A percentile compares a stretch with the other conserved stretches of the same genome.
phyloP scores from a whole-genome alignment of 352 stramenopile genomes.

The Plasmopara muralis region DNA sequence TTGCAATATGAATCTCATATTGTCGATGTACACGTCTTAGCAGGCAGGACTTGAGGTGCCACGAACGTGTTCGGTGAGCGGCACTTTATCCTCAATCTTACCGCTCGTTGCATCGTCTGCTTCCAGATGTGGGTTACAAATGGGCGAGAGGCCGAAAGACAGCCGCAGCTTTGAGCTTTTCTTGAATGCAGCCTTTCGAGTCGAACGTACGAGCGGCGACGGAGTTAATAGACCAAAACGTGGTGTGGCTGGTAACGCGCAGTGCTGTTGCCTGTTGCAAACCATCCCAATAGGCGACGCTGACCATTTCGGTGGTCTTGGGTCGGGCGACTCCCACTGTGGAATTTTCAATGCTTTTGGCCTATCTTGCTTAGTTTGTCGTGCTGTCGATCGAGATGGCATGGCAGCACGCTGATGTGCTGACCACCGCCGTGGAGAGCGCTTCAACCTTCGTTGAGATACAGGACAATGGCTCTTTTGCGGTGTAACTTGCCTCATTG shows the following conservation, averaged over 20 bases:
- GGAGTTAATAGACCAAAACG: conserved; percentile 14
- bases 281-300: conserved; percentile 20
- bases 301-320: conserved; percentile 22
- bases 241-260: conserved; percentile 8
- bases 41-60: too few species aligned
- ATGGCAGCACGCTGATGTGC: conserved; percentile 8
- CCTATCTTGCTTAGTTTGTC: neutral
- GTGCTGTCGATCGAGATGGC: conserved; percentile 13
- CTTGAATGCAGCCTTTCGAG: conserved; percentile 9
- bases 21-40: neutral
- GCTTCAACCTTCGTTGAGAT: conserved; percentile 9
- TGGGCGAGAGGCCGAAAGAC: too few species aligned
- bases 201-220: conserved; percentile 11
- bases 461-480: conserved; percentile 27
- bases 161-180: conserved; percentile 12
- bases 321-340: conserved; percentile 11
- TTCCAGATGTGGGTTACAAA: neutral
- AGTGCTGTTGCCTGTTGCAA: conserved; percentile 9
- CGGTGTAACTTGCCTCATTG: conserved; percentile 30
- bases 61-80: too few species aligned
- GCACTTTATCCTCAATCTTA: neutral
- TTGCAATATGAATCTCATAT: neutral
- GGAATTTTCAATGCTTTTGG: conserved; percentile 11
- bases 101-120: neutral
- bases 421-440: conserved; percentile 3